Evolutionary conservation across 108 stramenopile genomes (phyloP), one percentile per base, ranked within the genome.

Genomic region (Stephanodiscus minutulus): DNA sequence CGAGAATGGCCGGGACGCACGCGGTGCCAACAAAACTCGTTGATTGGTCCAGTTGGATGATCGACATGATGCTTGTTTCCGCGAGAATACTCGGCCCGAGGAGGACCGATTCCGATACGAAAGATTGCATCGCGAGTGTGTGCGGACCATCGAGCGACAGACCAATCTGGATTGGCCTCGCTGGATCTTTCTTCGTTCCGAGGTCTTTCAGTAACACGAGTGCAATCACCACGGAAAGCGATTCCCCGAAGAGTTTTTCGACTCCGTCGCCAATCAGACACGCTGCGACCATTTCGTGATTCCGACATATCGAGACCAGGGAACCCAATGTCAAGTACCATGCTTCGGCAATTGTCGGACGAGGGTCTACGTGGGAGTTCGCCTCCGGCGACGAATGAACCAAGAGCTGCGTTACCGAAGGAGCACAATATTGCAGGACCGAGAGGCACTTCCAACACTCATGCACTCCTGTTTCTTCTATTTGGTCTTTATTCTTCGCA

Each of bases 131-230:
- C 10, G 86, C 91, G 15, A 90, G 83, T 17, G 76, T 88, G 10
- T 94, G 90, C 10, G 93, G 86, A 20, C 89, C 91, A 76, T 94
- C 93, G 33, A 89, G 53, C 15, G 83, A 88, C 82, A 91, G 77
- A 29, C 92, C 87, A 31, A 33, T 67, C 68, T 64, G 72, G 2
- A 69, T 60, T 41, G 20, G 27, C 36, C 68, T 36, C 0, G 64
- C 49, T n/a, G 61, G 57, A 0, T 49, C 29, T 17, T 58, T 70
- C 37, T 70, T 64, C 21, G 48, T 75, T 71, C 79, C 79, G 18
- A 76, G 25, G 48, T 76, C 74, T 39, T 81, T 81, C 61, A 81
- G 82, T 17, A 92, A 79, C 3, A 92, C 67, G 3, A 88, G 75
- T 7, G 64, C 37, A 33, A 88, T 69, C 21, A 76, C 71, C 20